phyloP scores from a whole-genome alignment of 2,329 filamentous ascomycete species.

The Coniochaeta sp. region DNA sequence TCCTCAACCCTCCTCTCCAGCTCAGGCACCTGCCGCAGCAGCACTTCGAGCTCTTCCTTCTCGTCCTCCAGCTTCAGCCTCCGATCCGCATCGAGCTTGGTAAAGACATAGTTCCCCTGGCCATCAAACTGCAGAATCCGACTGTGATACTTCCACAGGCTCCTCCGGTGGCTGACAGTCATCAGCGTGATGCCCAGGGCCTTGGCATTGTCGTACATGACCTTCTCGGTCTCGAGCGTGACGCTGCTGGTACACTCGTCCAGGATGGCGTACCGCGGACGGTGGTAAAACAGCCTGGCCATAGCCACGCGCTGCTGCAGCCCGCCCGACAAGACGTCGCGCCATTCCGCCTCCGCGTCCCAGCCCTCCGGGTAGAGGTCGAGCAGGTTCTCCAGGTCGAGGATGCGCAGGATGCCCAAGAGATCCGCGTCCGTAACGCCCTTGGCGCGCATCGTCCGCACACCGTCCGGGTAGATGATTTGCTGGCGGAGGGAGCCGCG shows the following conservation, averaged over 20 bases:
- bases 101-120: conserved; percentile 86
- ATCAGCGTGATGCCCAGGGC: conserved; percentile 86
- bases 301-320: conserved; percentile 95
- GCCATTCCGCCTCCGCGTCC: conserved; percentile 95
- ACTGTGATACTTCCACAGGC: conserved; percentile 93
- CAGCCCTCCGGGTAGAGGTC: conserved; percentile 71
- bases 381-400: conserved; percentile 79
- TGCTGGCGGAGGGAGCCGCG: conserved; percentile 91
- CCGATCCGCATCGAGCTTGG: conserved; percentile 78
- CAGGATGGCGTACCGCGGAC: conserved; percentile 86
- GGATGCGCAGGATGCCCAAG: conserved; percentile 63
- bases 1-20: conserved; percentile 80
- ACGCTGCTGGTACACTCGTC: conserved; percentile 95
- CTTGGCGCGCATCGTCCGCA: conserved; percentile 81
- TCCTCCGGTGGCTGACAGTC: conserved; percentile 88
- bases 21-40: conserved; percentile 79
- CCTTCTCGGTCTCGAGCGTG: conserved; percentile 88
- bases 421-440: conserved; percentile 78
- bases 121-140: conserved; percentile 96
- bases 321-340: conserved; percentile 85
- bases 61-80: conserved; percentile 87
- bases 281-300: conserved; percentile 91
- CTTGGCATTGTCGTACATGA: conserved; percentile 98
- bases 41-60: conserved; percentile 85
- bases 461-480: conserved; percentile 88